These are phyloP conservation scores for Pluteus cervinus DNA, from an alignment of 768 basidiomycete species.

Conservation along the genomic window DNA sequence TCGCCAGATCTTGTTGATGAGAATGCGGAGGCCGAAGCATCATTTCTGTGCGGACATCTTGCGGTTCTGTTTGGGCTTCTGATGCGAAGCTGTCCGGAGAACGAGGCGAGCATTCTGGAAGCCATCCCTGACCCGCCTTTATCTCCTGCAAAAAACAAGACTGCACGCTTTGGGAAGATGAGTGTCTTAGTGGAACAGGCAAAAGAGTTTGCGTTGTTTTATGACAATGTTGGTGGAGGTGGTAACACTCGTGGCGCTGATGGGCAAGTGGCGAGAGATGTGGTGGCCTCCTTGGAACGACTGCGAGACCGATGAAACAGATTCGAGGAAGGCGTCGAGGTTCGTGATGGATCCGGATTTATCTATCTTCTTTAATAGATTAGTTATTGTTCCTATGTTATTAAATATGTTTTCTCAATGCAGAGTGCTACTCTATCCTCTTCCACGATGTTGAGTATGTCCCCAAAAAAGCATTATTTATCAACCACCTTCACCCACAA, in stretches of 20 bases:
- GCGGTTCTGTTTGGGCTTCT: conserved; percentile 65
- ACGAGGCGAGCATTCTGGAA: conserved; percentile 28
- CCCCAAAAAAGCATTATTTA: too few species aligned
- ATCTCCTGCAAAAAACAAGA: conserved; percentile 2
- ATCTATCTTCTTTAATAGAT: too few species aligned
- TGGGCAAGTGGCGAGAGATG: conserved; percentile 37
- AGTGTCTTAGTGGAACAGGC: conserved; percentile 39
- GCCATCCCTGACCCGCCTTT: conserved; percentile 16
- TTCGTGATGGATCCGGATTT: too few species aligned
- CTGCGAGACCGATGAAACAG: conserved; percentile 32
- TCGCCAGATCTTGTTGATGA: conserved; percentile 13
- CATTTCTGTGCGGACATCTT: conserved; percentile 66
- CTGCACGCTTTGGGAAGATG: conserved; percentile 11
- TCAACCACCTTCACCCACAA: too few species aligned
- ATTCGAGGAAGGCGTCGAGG: too few species aligned
- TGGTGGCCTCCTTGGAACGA: conserved; percentile 48
- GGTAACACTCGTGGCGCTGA: conserved; percentile 20
- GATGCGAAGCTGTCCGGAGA: conserved; percentile 32
- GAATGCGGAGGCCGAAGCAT: conserved; percentile 30
- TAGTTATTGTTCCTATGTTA: too few species aligned
- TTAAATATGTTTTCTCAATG: too few species aligned
- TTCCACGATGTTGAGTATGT: too few species aligned
- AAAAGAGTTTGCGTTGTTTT: conserved; percentile 43
- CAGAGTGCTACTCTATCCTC: too few species aligned
- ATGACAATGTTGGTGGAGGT: conserved; percentile 18